phyloP scores from a whole-genome alignment of 139 green algal species.

The Chlorella sp. region DNA sequence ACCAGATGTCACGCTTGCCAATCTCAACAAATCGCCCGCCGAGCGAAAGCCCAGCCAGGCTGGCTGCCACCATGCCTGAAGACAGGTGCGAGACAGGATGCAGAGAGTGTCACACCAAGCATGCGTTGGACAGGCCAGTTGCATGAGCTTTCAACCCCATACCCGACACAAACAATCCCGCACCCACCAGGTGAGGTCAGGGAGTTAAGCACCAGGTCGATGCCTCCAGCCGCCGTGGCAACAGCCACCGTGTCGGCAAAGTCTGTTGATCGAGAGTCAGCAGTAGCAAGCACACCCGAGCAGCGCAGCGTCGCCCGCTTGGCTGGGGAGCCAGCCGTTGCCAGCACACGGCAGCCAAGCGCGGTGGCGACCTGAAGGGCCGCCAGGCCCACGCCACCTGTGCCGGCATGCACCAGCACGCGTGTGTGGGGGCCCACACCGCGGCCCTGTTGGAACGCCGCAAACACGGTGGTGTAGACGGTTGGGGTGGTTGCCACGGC shows the following conservation, averaged over 20 bases:
- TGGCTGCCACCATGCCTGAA: constrained; percentile 62
- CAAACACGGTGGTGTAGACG: constrained; percentile 75
- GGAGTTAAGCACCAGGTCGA: constrained; percentile 74
- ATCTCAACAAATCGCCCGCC: constrained; percentile 81
- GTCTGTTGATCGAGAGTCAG: constrained; percentile 59
- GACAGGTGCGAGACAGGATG: no score
- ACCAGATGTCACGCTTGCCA: constrained; percentile 90
- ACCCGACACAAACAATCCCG: background rate
- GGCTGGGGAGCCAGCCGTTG: constrained; percentile 57
- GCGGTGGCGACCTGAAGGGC: constrained; percentile 45
- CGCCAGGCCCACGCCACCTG: constrained; percentile 83
- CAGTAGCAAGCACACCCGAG: constrained; percentile 49
- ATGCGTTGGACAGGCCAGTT: background rate
- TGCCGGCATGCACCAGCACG: constrained; percentile 78
- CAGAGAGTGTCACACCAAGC: no score
- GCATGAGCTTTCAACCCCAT: background rate
- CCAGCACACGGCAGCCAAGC: constrained; percentile 39
- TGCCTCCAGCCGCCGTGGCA: background rate
- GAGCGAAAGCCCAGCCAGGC: constrained; percentile 56
- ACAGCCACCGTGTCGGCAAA: constrained; percentile 48
- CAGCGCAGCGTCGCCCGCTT: constrained; percentile 68
- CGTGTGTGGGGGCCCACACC: no score
- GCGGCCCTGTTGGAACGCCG: constrained; percentile 33
- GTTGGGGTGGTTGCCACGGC: constrained; percentile 79
- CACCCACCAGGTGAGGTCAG: constrained; percentile 70